Percentiles rank a stretch among this genome's conserved stretches.
These are phyloP conservation scores for Gamsiella multidivaricata DNA, from an alignment of 192 early-diverging fungal species.

Conservation along the genomic window DNA sequence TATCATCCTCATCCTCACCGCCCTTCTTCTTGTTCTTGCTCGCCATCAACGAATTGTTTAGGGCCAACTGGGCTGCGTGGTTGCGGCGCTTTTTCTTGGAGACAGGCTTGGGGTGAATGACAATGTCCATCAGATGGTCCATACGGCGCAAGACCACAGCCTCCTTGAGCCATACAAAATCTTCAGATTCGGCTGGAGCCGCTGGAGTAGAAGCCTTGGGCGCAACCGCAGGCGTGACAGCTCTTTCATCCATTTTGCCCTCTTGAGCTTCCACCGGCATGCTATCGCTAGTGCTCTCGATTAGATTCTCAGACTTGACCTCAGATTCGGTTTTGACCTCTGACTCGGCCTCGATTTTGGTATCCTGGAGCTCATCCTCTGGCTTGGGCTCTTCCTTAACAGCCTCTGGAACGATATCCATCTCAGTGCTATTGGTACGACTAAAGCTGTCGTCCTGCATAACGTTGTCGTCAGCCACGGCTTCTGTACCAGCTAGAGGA, in stretches of 20 bases:
- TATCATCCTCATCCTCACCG: constrained; percentile 20
- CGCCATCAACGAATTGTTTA: constrained; percentile 42
- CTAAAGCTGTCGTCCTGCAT: neutral
- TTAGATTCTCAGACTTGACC: neutral
- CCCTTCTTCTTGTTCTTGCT: constrained; percentile 27
- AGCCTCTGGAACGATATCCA: constrained; percentile 2
- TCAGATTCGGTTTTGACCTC: neutral
- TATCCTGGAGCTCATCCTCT: neutral
- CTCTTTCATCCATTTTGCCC: constrained; percentile 12
- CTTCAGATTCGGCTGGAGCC: constrained; percentile 39
- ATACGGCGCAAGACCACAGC: constrained; percentile 64
- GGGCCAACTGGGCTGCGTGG: constrained; percentile 44
- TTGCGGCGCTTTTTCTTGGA: constrained; percentile 52
- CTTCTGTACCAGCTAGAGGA: no score
- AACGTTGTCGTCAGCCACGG: neutral
- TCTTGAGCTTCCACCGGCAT: neutral
- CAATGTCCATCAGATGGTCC: constrained; percentile 63
- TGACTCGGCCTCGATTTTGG: neutral
- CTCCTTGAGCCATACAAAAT: constrained; percentile 67
- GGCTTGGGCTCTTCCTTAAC: neutral
- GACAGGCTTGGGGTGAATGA: constrained; percentile 61
- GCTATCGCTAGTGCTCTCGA: neutral
- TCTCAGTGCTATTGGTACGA: neutral
- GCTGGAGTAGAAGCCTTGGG: neutral
- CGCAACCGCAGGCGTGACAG: neutral